phyloP scores from a whole-genome alignment of 2,329 filamentous ascomycete species.

The Colletotrichum sp. region DNA sequence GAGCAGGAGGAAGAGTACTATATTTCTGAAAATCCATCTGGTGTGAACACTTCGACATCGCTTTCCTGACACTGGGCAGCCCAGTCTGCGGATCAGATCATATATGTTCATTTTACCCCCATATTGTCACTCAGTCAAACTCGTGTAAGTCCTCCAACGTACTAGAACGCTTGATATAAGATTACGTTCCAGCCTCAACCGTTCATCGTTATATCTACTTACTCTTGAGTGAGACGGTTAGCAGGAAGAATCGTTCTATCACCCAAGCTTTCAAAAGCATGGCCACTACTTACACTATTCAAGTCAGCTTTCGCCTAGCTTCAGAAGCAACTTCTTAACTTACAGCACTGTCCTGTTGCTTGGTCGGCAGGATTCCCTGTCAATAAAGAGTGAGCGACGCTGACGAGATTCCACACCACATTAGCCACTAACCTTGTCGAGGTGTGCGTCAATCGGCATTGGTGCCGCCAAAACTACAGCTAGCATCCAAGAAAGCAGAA shows the following conservation, averaged over 20 bases:
- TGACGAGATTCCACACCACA: neutral
- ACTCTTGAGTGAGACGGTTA: neutral
- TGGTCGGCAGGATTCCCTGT: neutral
- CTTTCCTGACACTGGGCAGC: neutral
- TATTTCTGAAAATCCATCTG: no score
- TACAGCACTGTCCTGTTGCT: neutral
- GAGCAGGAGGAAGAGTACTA: accelerated
- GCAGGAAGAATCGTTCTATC: neutral
- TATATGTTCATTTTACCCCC: neutral
- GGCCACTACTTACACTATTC: neutral
- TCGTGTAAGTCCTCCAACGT: neutral
- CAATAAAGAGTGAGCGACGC: neutral
- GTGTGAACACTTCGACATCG: neutral
- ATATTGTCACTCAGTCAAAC: neutral
- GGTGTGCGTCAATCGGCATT: neutral
- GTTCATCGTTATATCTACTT: neutral
- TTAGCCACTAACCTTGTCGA: neutral
- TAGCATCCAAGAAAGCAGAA: neutral
- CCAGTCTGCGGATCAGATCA: neutral
- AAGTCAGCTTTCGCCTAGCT: neutral
- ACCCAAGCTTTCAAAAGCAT: neutral
- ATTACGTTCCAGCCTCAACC: neutral
- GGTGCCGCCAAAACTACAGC: neutral
- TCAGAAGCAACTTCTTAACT: neutral
- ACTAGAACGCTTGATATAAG: neutral